Base-by-base conservation (phyloP, 495 filamentous ascomycete genomes). In the Pyrenula massariospora region DNA sequence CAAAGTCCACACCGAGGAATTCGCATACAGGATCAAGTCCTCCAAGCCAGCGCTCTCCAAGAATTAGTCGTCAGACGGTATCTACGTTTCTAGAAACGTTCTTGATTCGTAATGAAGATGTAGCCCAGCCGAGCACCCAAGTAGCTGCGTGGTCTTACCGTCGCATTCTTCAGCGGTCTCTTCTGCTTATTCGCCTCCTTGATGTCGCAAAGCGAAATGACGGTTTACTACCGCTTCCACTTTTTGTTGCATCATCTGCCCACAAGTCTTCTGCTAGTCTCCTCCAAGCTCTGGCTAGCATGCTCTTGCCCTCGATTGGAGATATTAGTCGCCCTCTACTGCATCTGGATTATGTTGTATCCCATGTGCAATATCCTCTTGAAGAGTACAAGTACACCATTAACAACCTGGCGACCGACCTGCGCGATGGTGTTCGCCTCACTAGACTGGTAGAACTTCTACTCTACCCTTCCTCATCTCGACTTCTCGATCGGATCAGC, bases 381-480 rank as follows among this genome's bases (percentile, higher is more conserved):
- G 69, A 81, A 55, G 84, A 87, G 60, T 83, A 78, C 60, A 68
- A 73, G 1, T 86, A 82, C 58, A 64, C 61, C 12, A 77, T 86
- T 25, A 63, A 68, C 8, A 86, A 86, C 61, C 69, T 87, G 22
- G 84, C 84, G 0, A 73, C 81, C 2, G 84, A 87, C 63, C 66
- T 87, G 24, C 74, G 84, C 54, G 81, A 87, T 64, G 84, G 84
- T 2, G 70, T 87, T 15, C 69, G 78, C 56, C 64, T 87, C 50
- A 76, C 79, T 2, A 70, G 80, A 49, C 67, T 86, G 2, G 81
- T 84, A 19, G 84, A 87, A 59, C 55, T 84, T 1, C 68, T 87
- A 1, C 67, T 84, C 22, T 79, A 76, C 59, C 68, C 72, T 0
- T 60, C 70, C 3, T 54, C 61, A 12, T 61, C 66, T 15, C 42